Base-by-base conservation (phyloP, 2,329 filamentous ascomycete species). In the Aspergillus flavus region DNA sequence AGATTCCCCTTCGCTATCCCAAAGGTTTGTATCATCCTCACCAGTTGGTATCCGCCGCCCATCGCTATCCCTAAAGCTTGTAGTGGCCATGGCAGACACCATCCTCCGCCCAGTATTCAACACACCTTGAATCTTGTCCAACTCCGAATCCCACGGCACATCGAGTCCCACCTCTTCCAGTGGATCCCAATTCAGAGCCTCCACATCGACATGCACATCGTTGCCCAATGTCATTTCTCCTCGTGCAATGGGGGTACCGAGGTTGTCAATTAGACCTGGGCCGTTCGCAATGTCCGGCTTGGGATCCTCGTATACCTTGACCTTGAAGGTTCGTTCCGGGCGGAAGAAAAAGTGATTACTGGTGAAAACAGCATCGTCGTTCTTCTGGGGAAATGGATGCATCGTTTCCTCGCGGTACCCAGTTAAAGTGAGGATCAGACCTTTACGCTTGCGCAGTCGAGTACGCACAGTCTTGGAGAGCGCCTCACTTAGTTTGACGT, bases 371-470 rank as follows among this genome's bases (percentile, higher is more conserved):
- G 7, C 4, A 23, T 45, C 11, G 7, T 71, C 65, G 23, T 63
- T 71, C 36, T 69, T 70, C 1, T 63, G 48, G 0, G 76, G 71
- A 57, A 81, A 78, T 0, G 80, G 79, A 30, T 81, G 80, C 74
- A 80, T 75, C 0, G 78, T 64, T 1, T 68, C 72, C 53, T 81
- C 80, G 12, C 71, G 75, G 1, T 78, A 71, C 1, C 77, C 68
- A 0, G 71, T 66, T 6, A 79, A 61, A 2, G 72, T 63, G 4
- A 79, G 67, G n/a, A 80, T 71, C 19, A 77, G 64, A 0, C 55
- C 60, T 11, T 66, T n/a, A 21, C 53, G 53, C 10, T 66, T 34
- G 39, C 23, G 30, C 23, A 46, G 45, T 23, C 68, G 23, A 7
- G 46, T 2, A 14, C 12, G 12, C 5, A 50, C 46, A 10, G 53